Evolutionary conservation across 2,329 filamentous ascomycete species (phyloP), one percentile per base, ranked within the genome.

Genomic region (Paraconiothyrium brasiliense): DNA sequence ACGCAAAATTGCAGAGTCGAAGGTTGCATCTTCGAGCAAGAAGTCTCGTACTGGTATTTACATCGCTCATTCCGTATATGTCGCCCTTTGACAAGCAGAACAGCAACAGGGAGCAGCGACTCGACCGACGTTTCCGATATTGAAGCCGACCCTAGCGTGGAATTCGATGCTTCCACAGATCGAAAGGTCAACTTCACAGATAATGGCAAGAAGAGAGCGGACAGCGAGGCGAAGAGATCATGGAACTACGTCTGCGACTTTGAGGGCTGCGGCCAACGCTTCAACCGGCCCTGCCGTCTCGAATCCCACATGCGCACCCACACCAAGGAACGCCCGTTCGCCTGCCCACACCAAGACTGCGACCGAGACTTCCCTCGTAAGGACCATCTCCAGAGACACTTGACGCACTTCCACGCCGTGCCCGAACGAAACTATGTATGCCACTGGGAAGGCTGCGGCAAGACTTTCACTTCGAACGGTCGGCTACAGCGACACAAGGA

Each of bases 281-380:
- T 95, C 83, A 97, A 97, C 77, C 89, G 94, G 3, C 93, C 93
- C 0, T 91, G 91, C 37, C 88, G 92, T 32, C 84, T 97, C 4
- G 85, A 90, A 62, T 89, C 67, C 16, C 94, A 98, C 73, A 80
- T 94, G 27, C 87, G 93, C 65, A 93, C 91, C 1, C 94, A 98
- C 77, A 94, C 88, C 57, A 93, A 94, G 68, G 92, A 94, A 69
- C 88, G 94, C 1, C 89, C 93, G 0, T 96, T 91, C 77, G 84
- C 84, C 43, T 98, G 94, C 73, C 82, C 84, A 2, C 85, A 90
- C 64, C 80, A 84, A 6, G 89, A 80, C 46, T 98, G 94, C 74
- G 87, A 88, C 71, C 97, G 97, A 81, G 86, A 89, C 46, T 98
- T 97, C 76, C 86, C 93, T 14, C 92, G 95, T 64, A 88, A 92